A percentile compares a stretch with the other conserved stretches of the same genome.
Conservation (phyloP, 1,139 yeast species). For the Kazachstania sp. region DNA sequence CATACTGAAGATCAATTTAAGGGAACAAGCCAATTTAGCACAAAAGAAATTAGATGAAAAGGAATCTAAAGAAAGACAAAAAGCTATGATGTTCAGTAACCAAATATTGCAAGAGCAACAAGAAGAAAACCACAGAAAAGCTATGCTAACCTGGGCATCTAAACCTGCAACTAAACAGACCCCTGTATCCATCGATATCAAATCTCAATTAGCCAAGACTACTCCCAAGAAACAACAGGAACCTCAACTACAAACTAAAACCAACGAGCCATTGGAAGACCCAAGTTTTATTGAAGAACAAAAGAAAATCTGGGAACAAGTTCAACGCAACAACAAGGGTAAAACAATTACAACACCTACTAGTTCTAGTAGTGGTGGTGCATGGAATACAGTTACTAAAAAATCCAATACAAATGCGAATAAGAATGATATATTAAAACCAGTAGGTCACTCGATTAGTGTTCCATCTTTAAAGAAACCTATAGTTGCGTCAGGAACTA, state of each 20-base stretch:
- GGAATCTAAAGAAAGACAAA: slow-evolving; percentile 10
- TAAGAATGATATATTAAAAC: slow-evolving; percentile 6
- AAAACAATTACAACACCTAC: slow-evolving; percentile 6
- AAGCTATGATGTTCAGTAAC: slow-evolving; percentile 16
- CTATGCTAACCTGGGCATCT: slow-evolving; percentile 28
- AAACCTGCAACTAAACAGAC: slow-evolving; percentile 14
- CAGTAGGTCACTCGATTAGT: slow-evolving; percentile 25
- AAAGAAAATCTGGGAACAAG: slow-evolving; percentile 24
- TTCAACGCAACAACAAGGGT: slow-evolving; percentile 14
- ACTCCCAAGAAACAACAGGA: slow-evolving; percentile 12
- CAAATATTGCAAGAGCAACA: slow-evolving; percentile 19
- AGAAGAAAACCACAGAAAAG: slow-evolving; percentile 16
- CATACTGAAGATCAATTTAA: slow-evolving; percentile 8
- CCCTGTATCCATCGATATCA: slow-evolving; percentile 15
- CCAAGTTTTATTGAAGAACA: slow-evolving; percentile 24
- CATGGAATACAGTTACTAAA: slow-evolving; percentile 27
- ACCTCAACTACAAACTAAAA: slow-evolving; percentile 10
- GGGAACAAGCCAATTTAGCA: slow-evolving; percentile 12
- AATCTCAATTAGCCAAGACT: slow-evolving; percentile 12
- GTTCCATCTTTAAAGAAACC: slow-evolving; percentile 21
- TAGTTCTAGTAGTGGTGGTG: slow-evolving; percentile 6
- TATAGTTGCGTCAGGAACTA: slow-evolving; percentile 22
- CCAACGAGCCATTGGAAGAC: slow-evolving; percentile 6
- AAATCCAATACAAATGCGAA: slow-evolving; percentile 8
- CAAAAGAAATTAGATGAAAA: slow-evolving; percentile 14